Evolutionary conservation across 2,329 filamentous ascomycete genomes (phyloP).

Genomic region (Phyllosticta ampelicida): DNA sequence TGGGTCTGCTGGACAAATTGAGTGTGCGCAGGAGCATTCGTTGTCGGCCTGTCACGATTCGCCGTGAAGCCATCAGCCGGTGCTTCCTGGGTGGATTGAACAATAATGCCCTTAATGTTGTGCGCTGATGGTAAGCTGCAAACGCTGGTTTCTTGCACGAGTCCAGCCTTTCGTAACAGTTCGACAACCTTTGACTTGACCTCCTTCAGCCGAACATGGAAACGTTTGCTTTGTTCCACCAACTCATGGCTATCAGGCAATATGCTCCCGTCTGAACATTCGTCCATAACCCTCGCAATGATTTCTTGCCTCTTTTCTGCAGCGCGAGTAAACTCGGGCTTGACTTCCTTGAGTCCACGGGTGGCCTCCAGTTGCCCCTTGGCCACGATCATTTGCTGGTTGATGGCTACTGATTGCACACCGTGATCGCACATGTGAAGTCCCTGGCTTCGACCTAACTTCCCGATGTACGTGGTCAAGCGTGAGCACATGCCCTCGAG

Average conservation of each 20-base stretch:
- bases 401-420: neutral
- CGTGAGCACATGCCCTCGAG: neutral
- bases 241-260: neutral
- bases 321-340: neutral
- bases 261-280: neutral
- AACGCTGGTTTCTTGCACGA: neutral
- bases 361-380: neutral
- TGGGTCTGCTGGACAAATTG: conserved; percentile 26
- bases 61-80: neutral
- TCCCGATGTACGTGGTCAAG: neutral
- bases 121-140: neutral
- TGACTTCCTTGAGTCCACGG: neutral
- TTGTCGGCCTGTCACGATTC: neutral
- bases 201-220: neutral
- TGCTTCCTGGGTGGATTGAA: neutral
- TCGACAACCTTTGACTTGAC: neutral
- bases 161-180: neutral
- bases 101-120: neutral
- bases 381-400: neutral
- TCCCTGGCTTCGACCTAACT: neutral
- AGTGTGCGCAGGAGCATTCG: conserved; percentile 11
- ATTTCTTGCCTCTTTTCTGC: neutral
- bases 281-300: neutral
- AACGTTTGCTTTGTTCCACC: neutral
- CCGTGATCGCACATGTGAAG: neutral